A percentile compares a stretch with the other conserved stretches of the same genome.
These are phyloP conservation scores for Fusarium verticillioides DNA, from an alignment of 2,329 filamentous ascomycete species.

Conservation along the genomic window DNA sequence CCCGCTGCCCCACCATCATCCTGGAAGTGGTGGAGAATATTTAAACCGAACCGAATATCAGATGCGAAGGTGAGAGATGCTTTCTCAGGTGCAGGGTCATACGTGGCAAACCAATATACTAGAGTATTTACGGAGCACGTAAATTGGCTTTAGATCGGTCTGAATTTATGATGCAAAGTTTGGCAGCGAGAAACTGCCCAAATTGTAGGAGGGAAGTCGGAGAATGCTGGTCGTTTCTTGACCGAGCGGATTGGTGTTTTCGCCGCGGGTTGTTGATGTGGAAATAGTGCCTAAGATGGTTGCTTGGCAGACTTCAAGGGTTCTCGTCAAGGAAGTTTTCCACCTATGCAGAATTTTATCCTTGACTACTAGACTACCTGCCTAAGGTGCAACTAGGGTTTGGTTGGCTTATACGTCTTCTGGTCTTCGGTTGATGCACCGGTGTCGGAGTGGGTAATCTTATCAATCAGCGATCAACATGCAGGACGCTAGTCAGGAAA, in stretches of 20 bases:
- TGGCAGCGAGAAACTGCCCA: background rate
- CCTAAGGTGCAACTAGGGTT: background rate
- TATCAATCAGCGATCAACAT: conserved; percentile 46
- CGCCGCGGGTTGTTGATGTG: background rate
- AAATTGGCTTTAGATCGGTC: background rate
- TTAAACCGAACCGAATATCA: background rate
- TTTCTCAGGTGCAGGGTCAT: background rate
- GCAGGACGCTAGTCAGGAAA: conserved; percentile 36
- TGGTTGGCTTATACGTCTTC: background rate
- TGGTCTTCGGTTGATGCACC: background rate
- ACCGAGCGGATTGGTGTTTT: background rate
- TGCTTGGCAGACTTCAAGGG: background rate
- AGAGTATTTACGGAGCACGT: background rate
- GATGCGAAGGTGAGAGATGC: background rate
- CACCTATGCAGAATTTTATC: background rate
- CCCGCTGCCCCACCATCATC: conserved; percentile 5
- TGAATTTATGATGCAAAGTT: background rate
- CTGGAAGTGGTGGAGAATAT: background rate
- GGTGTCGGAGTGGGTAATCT: conserved; percentile 38
- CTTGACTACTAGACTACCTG: background rate
- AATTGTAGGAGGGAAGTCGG: background rate
- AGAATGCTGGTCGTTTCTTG: background rate
- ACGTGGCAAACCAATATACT: background rate
- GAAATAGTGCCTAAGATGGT: background rate
- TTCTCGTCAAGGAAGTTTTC: background rate